phyloP scores from a whole-genome alignment of 2,329 filamentous ascomycete genomes.

The Akanthomyces muscarius region DNA sequence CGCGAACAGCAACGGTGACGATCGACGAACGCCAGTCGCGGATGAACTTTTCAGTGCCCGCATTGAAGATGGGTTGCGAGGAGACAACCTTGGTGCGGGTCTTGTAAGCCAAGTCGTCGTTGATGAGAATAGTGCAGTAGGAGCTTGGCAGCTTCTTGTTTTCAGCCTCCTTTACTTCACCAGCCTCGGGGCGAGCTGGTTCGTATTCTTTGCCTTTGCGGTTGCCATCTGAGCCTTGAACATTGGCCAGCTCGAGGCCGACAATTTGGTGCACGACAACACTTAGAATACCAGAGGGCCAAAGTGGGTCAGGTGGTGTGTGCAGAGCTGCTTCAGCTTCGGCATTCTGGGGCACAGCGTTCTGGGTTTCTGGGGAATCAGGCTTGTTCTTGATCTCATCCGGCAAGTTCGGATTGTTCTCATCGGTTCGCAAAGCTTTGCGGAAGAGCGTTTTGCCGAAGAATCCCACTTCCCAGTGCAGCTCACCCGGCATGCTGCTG shows the following conservation, averaged over 20 bases:
- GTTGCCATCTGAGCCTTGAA: conserved; percentile 79
- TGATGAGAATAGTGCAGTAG: conserved; percentile 89
- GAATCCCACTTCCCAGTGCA: conserved; percentile 95
- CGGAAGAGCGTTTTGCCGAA: conserved; percentile 90
- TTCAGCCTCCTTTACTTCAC: conserved; percentile 82
- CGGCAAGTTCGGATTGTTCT: conserved; percentile 75
- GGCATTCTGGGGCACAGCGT: conserved; percentile 65
- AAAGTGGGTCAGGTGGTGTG: conserved; percentile 92
- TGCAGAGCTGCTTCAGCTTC: conserved; percentile 81
- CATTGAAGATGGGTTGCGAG: conserved; percentile 95
- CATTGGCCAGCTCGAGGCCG: conserved; percentile 85
- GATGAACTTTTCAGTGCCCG: conserved; percentile 87
- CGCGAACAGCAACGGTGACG: conserved; percentile 82
- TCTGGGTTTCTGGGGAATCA: conserved; percentile 76
- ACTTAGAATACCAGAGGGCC: conserved; percentile 86
- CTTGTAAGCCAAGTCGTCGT: conserved; percentile 86
- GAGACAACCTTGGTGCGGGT: conserved; percentile 93
- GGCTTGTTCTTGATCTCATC: conserved; percentile 67
- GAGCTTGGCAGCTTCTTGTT: conserved; percentile 76
- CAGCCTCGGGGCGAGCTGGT: conserved; percentile 74
- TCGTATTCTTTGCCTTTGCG: conserved; percentile 83
- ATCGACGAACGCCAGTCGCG: conserved; percentile 89
- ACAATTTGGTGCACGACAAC: conserved; percentile 92
- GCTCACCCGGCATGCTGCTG: conserved; percentile 84
- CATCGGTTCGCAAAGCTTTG: conserved; percentile 78